Conservation (phyloP, 768 basidiomycete genomes). For the Favolaschia claudopus region DNA sequence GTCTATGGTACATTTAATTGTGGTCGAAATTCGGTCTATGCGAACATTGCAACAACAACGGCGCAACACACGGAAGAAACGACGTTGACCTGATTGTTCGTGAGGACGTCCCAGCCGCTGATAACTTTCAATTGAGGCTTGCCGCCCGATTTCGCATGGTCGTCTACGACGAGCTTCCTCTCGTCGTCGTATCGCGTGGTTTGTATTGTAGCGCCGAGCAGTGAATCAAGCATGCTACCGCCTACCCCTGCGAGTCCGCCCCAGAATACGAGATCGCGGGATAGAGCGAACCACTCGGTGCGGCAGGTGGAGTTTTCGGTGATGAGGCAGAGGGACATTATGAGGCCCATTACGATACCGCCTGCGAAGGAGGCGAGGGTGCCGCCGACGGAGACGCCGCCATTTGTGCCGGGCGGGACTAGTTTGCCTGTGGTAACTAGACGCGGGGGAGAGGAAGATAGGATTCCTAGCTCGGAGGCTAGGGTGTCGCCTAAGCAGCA, state of each 20-base stretch:
- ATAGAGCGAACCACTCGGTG: slow-evolving; percentile 42
- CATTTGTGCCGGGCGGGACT: slow-evolving; percentile 92
- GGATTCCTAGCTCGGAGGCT: slow-evolving; percentile 91
- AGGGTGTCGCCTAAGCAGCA: slow-evolving; percentile 93
- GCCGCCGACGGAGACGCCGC: slow-evolving; percentile 80
- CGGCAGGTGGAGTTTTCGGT: slow-evolving; percentile 69
- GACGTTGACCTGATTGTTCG: slow-evolving; percentile 80
- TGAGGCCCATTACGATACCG: slow-evolving; percentile 73
- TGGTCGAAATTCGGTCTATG: slow-evolving; percentile 1
- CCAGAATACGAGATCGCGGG: slow-evolving; percentile 58
- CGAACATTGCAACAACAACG: slow-evolving; percentile 9
- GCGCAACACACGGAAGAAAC: slow-evolving; percentile 24
- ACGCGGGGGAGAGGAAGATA: slow-evolving; percentile 71
- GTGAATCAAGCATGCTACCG: slow-evolving; percentile 83
- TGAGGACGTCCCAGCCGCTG: slow-evolving; percentile 73
- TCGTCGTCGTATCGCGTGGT: slow-evolving; percentile 73
- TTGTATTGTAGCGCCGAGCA: slow-evolving; percentile 90
- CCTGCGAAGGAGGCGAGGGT: slow-evolving; percentile 77
- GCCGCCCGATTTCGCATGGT: slow-evolving; percentile 47
- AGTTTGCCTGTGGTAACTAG: slow-evolving; percentile 79
- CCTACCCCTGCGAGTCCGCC: slow-evolving; percentile 79
- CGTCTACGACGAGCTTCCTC: slow-evolving; percentile 70
- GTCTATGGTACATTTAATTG: no score
- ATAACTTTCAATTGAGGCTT: slow-evolving; percentile 51
- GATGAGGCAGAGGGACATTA: slow-evolving; percentile 62